Evolutionary conservation across 2,329 filamentous ascomycete genomes (phyloP).

Genomic region (Exophiala oligosperma): DNA sequence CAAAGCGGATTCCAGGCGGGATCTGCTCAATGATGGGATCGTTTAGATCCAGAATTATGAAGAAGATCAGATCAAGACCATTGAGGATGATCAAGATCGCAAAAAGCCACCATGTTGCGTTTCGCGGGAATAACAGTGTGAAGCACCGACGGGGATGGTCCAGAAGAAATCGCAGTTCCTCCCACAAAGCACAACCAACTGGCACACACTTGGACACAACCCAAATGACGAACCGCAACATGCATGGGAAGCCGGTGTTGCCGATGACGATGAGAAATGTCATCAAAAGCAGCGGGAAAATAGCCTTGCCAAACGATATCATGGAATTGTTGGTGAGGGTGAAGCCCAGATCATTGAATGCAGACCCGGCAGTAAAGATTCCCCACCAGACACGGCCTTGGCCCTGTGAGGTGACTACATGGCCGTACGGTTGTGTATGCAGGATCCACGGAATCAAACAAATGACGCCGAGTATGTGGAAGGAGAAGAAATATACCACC

Average conservation of each 20-base stretch:
- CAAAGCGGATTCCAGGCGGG: conserved; percentile 71
- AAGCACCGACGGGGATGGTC: conserved; percentile 97
- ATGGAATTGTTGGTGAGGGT: conserved; percentile 93
- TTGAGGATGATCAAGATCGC: conserved; percentile 81
- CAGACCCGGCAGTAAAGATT: conserved; percentile 81
- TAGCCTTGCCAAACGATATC: conserved; percentile 53
- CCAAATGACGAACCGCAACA: conserved; percentile 84
- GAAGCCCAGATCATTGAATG: conserved; percentile 94
- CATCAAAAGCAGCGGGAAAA: conserved; percentile 41
- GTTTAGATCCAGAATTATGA: conserved; percentile 87
- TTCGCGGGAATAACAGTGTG: conserved; percentile 85
- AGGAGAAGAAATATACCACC: conserved; percentile 77
- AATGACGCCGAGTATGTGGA: conserved; percentile 73
- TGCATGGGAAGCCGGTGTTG: conserved; percentile 54
- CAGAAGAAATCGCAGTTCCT: conserved; percentile 85
- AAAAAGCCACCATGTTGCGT: conserved; percentile 95
- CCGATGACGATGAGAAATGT: conserved; percentile 41
- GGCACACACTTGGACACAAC: conserved; percentile 66
- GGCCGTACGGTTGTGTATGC: conserved; percentile 60
- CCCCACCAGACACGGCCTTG: conserved; percentile 81
- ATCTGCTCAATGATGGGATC: conserved; percentile 67
- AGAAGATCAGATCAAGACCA: conserved; percentile 81
- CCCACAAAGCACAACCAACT: conserved; percentile 70
- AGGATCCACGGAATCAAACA: conserved; percentile 80
- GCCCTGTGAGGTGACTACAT: conserved; percentile 61